Evolutionary conservation across 2,329 filamentous ascomycete genomes (phyloP), one percentile per base, ranked within the genome.

Genomic region (Penicillium griseofulvum): DNA sequence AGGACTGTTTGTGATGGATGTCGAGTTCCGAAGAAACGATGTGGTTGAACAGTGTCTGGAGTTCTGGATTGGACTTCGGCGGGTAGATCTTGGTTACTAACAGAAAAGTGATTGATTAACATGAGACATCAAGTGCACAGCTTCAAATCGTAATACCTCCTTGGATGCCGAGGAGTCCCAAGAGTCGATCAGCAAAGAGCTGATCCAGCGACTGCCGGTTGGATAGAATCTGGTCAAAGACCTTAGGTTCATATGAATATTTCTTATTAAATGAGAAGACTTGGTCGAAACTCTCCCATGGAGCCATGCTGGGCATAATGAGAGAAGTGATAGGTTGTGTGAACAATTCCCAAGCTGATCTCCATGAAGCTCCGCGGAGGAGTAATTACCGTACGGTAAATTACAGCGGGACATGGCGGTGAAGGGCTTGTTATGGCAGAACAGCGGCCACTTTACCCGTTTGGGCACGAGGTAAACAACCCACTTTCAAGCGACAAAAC

Each of bases 111-210:
- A 7, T 36, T 36, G 24, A 48, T 65, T 36, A 68, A 59, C 38
- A 54, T 47, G 22, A 16, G 24, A 26, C n/a, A 36, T 24, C 22
- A 49, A 48, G 12, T 19, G 44, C 52, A 68, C 16, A 43, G 45
- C 41, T 51, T 29, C 39, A 46, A 63, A 70, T 66, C 49, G 26
- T 16, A n/a, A 39, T 73, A 90, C 90, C 83, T 74, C 88, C 86
- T 63, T 81, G 80, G 55, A 94, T 83, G 28, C 87, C 85, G 28
- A 93, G 77, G 0, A 87, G 81, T 52, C 82, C 84, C 57, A 94
- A 77, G 38, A 95, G 84, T 51, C 88, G 85, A 71, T 95, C 90
- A 68, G 93, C 87, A 73, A 94, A 95, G 55, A 93, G 82, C 54
- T 82, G 78, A 62, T 88, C 84, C 19, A 91, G 79, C 46, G 76